These are phyloP conservation scores for Isoetes engelmannii DNA, from an alignment of 83 land plant genomes.

Conservation along the genomic window DNA sequence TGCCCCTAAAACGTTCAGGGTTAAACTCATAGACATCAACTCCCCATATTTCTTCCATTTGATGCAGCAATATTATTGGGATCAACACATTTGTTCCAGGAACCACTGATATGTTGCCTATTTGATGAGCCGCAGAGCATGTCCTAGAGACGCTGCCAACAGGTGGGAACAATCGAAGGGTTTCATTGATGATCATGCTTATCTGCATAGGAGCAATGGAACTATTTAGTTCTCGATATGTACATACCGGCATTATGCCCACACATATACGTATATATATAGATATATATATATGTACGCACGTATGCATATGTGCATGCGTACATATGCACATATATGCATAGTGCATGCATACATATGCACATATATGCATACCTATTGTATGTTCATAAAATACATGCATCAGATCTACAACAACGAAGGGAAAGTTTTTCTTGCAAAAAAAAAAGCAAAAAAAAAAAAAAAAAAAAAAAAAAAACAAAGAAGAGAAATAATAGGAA, in stretches of 20 bases:
- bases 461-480: too few species aligned
- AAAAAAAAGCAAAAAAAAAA: too few species aligned
- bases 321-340: too few species aligned
- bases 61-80: not conserved
- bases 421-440: too few species aligned
- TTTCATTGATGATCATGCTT: conserved; percentile 5
- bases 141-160: not conserved
- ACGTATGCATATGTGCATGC: too few species aligned
- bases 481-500: too few species aligned
- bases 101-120: conserved; percentile 3
- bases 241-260: too few species aligned
- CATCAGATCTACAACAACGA: too few species aligned
- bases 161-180: conserved; percentile 5
- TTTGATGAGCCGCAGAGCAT: not conserved
- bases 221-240: not conserved
- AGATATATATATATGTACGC: not conserved
- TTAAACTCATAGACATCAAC: conserved; percentile 2
- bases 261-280: not conserved
- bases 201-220: not conserved
- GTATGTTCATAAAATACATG: too few species aligned
- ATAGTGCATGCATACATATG: too few species aligned
- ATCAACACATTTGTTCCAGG: conserved; percentile 4
- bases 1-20: not conserved
- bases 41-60: conserved; percentile 8
- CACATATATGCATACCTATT: too few species aligned